A percentile compares a stretch with the other conserved stretches of the same genome.
Conservation (phyloP, 2,329 filamentous ascomycete genomes). For the Microsporum ferrugineum region DNA sequence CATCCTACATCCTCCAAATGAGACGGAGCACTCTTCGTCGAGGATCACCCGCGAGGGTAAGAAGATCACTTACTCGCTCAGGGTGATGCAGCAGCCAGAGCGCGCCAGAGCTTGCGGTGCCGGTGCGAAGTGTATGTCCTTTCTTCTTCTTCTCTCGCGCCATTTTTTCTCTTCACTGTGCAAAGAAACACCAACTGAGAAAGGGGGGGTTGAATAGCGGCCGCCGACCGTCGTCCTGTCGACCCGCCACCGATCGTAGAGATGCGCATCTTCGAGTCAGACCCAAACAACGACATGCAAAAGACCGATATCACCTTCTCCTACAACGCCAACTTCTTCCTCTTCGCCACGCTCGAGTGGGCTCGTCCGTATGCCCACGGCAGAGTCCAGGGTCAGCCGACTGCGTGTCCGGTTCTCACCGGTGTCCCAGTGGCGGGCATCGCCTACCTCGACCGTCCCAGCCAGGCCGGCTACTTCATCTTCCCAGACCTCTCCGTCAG, state of each 20-base stretch:
- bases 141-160: background rate
- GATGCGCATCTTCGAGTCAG: conserved; percentile 67
- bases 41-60: conserved; percentile 63
- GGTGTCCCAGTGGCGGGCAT: conserved; percentile 92
- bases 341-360: conserved; percentile 83
- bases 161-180: background rate
- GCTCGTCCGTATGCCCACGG: conserved; percentile 73
- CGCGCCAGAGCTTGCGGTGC: conserved; percentile 90
- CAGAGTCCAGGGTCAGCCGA: conserved; percentile 56
- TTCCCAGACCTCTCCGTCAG: conserved; percentile 94
- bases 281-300: conserved; percentile 42
- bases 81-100: conserved; percentile 86
- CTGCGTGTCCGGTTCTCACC: conserved; percentile 71
- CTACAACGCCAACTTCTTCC: conserved; percentile 96
- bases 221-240: conserved; percentile 79
- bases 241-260: conserved; percentile 93
- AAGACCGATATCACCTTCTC: conserved; percentile 67
- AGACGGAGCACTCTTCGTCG: conserved; percentile 42
- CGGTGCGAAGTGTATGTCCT: conserved; percentile 70
- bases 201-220: conserved; percentile 42
- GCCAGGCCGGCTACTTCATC: conserved; percentile 78
- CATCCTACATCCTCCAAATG: conserved; percentile 38
- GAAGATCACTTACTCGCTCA: conserved; percentile 67
- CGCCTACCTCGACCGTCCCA: conserved; percentile 84
- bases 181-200: background rate